Evolutionary conservation across 345 rosid genomes (phyloP).

Genomic region (Euphorbia tirucalli): DNA sequence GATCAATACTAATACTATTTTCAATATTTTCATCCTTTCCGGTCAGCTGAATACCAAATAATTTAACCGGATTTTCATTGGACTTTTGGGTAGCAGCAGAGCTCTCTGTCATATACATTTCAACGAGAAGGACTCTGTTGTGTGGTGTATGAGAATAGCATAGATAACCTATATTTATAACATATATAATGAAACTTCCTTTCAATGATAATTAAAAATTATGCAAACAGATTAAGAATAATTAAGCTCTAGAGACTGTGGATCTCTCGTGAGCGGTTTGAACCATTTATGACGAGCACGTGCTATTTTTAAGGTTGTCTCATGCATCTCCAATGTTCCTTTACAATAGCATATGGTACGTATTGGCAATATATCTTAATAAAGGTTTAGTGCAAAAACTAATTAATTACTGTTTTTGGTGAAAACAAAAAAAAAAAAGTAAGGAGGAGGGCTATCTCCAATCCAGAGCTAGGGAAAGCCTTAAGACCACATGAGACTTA

Average conservation of each 20-base stretch:
- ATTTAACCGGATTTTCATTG: conserved; percentile 30
- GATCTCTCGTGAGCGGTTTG: too few species aligned
- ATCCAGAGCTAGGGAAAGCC: too few species aligned
- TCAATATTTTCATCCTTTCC: conserved; percentile 17
- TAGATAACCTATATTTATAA: conserved; percentile 13
- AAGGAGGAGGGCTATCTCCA: too few species aligned
- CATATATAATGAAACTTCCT: background rate
- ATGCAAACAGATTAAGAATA: too few species aligned
- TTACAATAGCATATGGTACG: too few species aligned
- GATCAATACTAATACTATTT: conserved; percentile 13
- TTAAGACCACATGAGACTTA: too few species aligned
- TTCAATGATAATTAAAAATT: too few species aligned
- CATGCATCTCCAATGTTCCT: background rate
- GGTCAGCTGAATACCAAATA: conserved; percentile 41
- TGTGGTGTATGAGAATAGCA: background rate
- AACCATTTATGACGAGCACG: background rate
- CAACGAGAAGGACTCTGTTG: background rate
- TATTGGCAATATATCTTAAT: too few species aligned
- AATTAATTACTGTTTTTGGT: too few species aligned
- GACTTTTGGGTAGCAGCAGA: conserved; percentile 24
- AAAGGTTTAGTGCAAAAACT: too few species aligned
- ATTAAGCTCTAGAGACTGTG: too few species aligned
- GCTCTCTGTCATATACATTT: conserved; percentile 19
- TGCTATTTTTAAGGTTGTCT: conserved; percentile 12
- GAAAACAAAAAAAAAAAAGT: too few species aligned